A percentile compares a stretch with the other conserved stretches of the same genome.
phyloP scores from a whole-genome alignment of 192 early-diverging fungal genomes.

The Dissophora globulifera region DNA sequence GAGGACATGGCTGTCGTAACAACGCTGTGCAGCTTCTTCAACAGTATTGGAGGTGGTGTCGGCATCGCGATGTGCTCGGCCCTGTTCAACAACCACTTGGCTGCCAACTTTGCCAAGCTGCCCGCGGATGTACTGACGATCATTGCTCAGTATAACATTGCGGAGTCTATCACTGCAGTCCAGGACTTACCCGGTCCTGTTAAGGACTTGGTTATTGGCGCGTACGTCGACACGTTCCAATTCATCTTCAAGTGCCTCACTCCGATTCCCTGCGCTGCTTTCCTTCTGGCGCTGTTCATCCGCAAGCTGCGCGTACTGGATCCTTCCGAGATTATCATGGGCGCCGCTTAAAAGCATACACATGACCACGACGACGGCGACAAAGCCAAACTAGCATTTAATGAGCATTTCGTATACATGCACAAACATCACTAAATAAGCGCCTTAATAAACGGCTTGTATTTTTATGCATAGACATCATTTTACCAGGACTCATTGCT shows the following conservation, averaged over 20 bases:
- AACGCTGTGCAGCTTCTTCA: no score
- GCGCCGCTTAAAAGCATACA: slow-evolving; percentile 35
- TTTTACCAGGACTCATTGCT: no score
- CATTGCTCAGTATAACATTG: slow-evolving; percentile 6
- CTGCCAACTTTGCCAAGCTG: slow-evolving; percentile 21
- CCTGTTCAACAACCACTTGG: slow-evolving; percentile 65
- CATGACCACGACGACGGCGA: no score
- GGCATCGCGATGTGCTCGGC: slow-evolving; percentile 73
- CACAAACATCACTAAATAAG: no score
- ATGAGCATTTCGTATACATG: no score
- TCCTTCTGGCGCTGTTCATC: slow-evolving; percentile 58
- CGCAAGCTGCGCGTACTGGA: slow-evolving; percentile 35
- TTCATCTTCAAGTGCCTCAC: slow-evolving; percentile 62
- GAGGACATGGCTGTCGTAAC: slow-evolving; percentile 78
- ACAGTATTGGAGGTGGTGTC: slow-evolving; percentile 41
- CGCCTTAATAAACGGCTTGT: no score
- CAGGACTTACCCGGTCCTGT: slow-evolving; percentile 37
- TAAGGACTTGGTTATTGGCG: slow-evolving; percentile 49
- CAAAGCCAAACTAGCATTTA: no score
- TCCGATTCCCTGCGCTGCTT: slow-evolving; percentile 57
- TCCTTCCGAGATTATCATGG: slow-evolving; percentile 26
- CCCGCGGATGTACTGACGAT: neutral
- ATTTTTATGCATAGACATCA: no score
- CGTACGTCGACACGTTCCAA: slow-evolving; percentile 63
- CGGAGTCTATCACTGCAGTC: slow-evolving; percentile 25